Evolutionary conservation across 139 green algal species (phyloP).

Genomic region (Dunaliella primolecta): DNA sequence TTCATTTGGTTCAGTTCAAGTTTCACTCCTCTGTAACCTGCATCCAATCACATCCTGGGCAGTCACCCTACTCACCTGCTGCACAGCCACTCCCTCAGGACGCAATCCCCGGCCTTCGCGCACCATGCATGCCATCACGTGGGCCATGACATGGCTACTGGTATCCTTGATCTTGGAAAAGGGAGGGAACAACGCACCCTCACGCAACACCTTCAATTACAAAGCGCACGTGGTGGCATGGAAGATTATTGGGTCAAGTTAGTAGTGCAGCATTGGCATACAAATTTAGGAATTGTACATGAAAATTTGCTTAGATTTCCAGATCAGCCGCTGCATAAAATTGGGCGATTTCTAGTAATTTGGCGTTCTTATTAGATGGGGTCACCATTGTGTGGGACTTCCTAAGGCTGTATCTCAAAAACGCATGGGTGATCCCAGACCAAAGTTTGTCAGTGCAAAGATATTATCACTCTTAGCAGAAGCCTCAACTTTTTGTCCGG

Average conservation of each 20-base stretch:
- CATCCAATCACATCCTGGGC: background rate
- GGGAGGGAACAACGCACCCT: constrained; percentile 38
- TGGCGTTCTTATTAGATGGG: no score
- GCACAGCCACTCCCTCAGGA: background rate
- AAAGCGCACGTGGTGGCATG: background rate
- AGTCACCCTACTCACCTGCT: background rate
- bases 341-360: no score
- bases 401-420: no score
- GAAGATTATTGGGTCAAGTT: no score
- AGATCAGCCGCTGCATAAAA: background rate
- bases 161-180: constrained; percentile 48
- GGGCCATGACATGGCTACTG: constrained; percentile 26
- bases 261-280: background rate
- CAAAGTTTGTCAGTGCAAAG: no score
- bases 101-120: background rate
- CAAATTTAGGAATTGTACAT: background rate
- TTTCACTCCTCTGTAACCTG: background rate
- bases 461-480: no score
- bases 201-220: constrained; percentile 7
- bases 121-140: background rate
- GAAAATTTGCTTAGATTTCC: background rate
- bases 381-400: no score
- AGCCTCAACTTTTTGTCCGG: no score
- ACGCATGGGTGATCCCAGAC: no score
- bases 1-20: background rate